These are phyloP conservation scores for Thielaviopsis populi DNA, from an alignment of 2,329 filamentous ascomycete species.

Conservation along the genomic window DNA sequence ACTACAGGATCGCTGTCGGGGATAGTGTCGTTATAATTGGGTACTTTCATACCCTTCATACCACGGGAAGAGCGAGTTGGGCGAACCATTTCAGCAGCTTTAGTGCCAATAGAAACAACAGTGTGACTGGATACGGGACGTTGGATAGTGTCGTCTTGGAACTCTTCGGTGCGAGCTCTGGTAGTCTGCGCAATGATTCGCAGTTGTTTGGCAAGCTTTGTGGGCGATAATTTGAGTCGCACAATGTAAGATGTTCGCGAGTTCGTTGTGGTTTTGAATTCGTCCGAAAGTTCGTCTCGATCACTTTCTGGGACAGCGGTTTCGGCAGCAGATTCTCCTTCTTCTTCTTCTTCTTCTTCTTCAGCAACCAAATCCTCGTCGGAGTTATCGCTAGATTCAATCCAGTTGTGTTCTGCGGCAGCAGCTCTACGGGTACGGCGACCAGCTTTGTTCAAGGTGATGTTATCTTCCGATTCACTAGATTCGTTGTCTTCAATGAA, in stretches of 20 bases:
- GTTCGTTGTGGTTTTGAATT: slow-evolving; percentile 18
- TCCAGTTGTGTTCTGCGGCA: slow-evolving; percentile 19
- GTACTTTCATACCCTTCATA: slow-evolving; percentile 33
- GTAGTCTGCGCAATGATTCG: slow-evolving; percentile 32
- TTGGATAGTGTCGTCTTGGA: slow-evolving; percentile 40
- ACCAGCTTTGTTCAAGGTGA: slow-evolving; percentile 33
- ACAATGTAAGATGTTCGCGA: slow-evolving; percentile 25
- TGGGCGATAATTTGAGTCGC: slow-evolving; percentile 29
- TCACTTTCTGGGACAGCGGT: slow-evolving; percentile 19
- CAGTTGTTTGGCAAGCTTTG: slow-evolving; percentile 20
- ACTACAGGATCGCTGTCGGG: slow-evolving; percentile 14
- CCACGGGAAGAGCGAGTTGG: slow-evolving; percentile 33
- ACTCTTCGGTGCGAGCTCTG: slow-evolving; percentile 39
- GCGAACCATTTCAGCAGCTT: slow-evolving; percentile 20
- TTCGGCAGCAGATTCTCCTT: slow-evolving; percentile 33
- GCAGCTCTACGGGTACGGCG: slow-evolving; percentile 35
- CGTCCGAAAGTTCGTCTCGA: slow-evolving; percentile 22
- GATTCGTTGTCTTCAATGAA: slow-evolving; percentile 32
- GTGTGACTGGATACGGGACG: slow-evolving; percentile 48
- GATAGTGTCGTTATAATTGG: slow-evolving; percentile 12
- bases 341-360: slow-evolving; percentile 40
- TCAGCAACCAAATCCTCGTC: slow-evolving; percentile 25
- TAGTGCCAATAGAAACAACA: slow-evolving; percentile 30
- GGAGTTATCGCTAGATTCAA: slow-evolving; percentile 15
- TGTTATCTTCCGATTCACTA: slow-evolving; percentile 27